Evolutionary conservation across 148 eudicot genomes (phyloP).

Genomic region (Limonium bicolor): DNA sequence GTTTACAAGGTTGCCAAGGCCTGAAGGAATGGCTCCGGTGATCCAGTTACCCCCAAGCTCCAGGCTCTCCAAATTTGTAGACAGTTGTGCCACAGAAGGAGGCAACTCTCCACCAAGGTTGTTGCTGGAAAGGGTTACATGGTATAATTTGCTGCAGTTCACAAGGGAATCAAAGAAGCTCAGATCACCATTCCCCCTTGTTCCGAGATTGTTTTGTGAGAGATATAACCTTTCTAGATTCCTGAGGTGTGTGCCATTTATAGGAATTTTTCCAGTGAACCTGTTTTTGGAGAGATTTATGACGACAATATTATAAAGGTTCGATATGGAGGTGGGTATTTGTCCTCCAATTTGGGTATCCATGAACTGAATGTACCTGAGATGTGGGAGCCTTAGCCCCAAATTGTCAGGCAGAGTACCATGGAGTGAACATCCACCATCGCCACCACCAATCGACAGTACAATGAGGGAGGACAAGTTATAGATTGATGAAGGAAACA

Average conservation of each 20-base stretch:
- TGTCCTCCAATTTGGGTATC: not conserved
- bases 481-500: conserved; percentile 12
- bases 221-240: conserved; percentile 4
- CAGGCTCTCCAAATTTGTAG: conserved; percentile 3
- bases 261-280: conserved; percentile 13
- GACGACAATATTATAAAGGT: not conserved
- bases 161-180: conserved; percentile 13
- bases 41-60: conserved; percentile 2
- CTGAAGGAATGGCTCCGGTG: conserved; percentile 15
- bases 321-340: conserved; percentile 7
- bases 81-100: conserved; percentile 12
- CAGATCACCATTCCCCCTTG: conserved; percentile 10
- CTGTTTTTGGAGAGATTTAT: conserved; percentile 3
- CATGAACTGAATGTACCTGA: not conserved
- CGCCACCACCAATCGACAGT: not conserved
- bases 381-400: conserved; percentile 7
- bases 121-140: conserved; percentile 3
- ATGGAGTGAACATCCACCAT: no score
- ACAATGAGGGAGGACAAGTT: conserved; percentile 8
- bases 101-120: conserved; percentile 18
- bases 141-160: conserved; percentile 10
- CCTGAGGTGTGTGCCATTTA: conserved; percentile 8
- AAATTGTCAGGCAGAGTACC: conserved; percentile 18
- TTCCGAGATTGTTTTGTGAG: conserved; percentile 14
- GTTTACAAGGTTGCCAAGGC: conserved; percentile 10